Base-by-base conservation (phyloP, 176 grass and related monocot genomes). In the Avena insularis region DNA sequence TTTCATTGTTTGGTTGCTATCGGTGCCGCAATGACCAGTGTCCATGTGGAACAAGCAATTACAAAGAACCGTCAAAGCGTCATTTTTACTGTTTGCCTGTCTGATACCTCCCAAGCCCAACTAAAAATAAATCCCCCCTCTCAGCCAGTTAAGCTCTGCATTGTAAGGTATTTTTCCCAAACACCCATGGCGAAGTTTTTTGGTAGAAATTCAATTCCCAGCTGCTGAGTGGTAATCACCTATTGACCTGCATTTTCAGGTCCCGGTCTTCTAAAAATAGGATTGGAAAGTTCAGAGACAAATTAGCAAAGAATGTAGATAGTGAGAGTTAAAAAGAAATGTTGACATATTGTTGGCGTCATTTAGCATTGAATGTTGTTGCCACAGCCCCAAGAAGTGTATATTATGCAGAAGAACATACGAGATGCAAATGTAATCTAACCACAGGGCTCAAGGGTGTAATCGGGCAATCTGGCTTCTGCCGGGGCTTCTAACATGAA, bases 281-380 rank as follows among this genome's bases (percentile, higher is more conserved):
- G 17, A 54, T 53, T 68, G 25, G 17, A 23, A 82, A 38, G 19
- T 54, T 82, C 38, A 36, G 49, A 71, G 16, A 57, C 81, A 83
- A n/a, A 23, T 57, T 66, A 71, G 80, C 11, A 70, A 69, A 70
- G 12, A 57, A 9, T 56, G 13, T 67, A 35, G 13, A 67, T 33
- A 2, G 64, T 3, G 60, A 4, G 10, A n/a, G 13, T 20, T 35
- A 20, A 13, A 35, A 82, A 35, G 16, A 54, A 17, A 45, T 0
- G 1, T 5, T 25, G 38, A 55, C 29, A 35, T 35, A 56, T 21
- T 36, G 14, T 45, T 23, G 71, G 31, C 3, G 15, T 21, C 63
- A 8, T 35, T 35, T 35, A 35, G 33, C 33, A 35, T 9, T 82
- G 16, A 82, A 61, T 23, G 55, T 9, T 12, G 20, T 45, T n/a